phyloP scores from a whole-genome alignment of 179 eudicot genomes.

The Drosera spatulata region DNA sequence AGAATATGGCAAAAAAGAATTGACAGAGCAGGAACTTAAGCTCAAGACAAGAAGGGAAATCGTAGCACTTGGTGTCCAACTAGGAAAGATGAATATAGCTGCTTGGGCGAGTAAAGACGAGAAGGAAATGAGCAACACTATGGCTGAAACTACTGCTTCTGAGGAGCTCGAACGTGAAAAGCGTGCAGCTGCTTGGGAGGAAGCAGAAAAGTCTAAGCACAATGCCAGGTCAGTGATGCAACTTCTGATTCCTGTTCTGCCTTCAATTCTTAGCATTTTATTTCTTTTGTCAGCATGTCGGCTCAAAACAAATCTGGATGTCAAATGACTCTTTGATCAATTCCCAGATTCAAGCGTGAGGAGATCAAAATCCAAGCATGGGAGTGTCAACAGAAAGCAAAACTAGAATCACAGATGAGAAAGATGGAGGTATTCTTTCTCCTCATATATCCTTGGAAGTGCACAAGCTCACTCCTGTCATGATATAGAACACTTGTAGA shows the following conservation, averaged over 20 bases:
- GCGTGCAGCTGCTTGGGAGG: constrained; percentile 95
- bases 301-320: too few species aligned
- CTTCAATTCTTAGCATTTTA: too few species aligned
- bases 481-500: background rate
- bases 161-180: constrained; percentile 39
- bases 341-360: constrained; percentile 67
- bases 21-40: constrained; percentile 74
- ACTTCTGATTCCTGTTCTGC: too few species aligned
- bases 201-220: constrained; percentile 76
- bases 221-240: constrained; percentile 50
- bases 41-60: constrained; percentile 75
- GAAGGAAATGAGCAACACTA: constrained; percentile 26
- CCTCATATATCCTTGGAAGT: too few species aligned
- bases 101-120: constrained; percentile 98
- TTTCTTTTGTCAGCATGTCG: too few species aligned
- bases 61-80: constrained; percentile 79
- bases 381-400: constrained; percentile 84
- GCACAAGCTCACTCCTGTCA: background rate
- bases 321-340: background rate
- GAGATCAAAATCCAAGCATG: constrained; percentile 86
- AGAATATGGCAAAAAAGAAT: constrained; percentile 31
- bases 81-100: constrained; percentile 91
- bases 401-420: constrained; percentile 80
- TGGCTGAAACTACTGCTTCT: constrained; percentile 11
- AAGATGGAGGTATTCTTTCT: constrained; percentile 58